Percentiles rank a stretch among this genome's conserved stretches.
phyloP scores from a whole-genome alignment of 768 basidiomycete species.

The Floccularia luteovirens region DNA sequence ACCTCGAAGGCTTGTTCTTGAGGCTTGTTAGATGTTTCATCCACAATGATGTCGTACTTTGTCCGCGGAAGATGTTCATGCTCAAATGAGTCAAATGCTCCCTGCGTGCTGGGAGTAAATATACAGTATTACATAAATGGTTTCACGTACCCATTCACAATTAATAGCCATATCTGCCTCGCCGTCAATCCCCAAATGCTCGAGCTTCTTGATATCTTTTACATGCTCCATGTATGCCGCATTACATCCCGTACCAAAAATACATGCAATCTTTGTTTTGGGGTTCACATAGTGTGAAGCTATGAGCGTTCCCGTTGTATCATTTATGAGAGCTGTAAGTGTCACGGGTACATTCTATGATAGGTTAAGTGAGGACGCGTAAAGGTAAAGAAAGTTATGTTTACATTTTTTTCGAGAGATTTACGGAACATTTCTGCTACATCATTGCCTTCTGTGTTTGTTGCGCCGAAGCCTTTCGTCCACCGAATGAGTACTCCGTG shows the following conservation, averaged over 20 bases:
- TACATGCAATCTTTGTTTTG: slow-evolving; percentile 85
- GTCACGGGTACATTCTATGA: slow-evolving; percentile 73
- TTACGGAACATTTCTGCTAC: slow-evolving; percentile 90
- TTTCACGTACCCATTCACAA: slow-evolving; percentile 79
- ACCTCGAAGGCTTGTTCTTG: slow-evolving; percentile 93
- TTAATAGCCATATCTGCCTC: slow-evolving; percentile 86
- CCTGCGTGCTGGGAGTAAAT: slow-evolving; percentile 38
- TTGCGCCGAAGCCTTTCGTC: slow-evolving; percentile 98
- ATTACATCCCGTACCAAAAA: slow-evolving; percentile 98
- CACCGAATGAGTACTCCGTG: slow-evolving; percentile 93
- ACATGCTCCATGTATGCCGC: slow-evolving; percentile 97
- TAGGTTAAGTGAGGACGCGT: slow-evolving; percentile 1
- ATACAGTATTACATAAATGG: background rate
- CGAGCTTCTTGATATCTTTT: slow-evolving; percentile 79
- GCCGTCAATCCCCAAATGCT: slow-evolving; percentile 58
- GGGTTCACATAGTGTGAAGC: slow-evolving; percentile 96
- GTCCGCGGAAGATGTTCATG: slow-evolving; percentile 94
- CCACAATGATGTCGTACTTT: slow-evolving; percentile 89
- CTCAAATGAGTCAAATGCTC: slow-evolving; percentile 94
- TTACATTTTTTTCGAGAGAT: slow-evolving; percentile 69
- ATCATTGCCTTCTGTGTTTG: slow-evolving; percentile 87
- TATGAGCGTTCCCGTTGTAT: slow-evolving; percentile 96
- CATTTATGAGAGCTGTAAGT: slow-evolving; percentile 88
- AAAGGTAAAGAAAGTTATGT: slow-evolving; percentile 13
- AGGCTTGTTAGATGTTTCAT: slow-evolving; percentile 94